A percentile compares a stretch with the other conserved stretches of the same genome.
Evolutionary conservation across 1,139 yeast species (phyloP).

Genomic region (Cylindricascospora bacillispora): DNA sequence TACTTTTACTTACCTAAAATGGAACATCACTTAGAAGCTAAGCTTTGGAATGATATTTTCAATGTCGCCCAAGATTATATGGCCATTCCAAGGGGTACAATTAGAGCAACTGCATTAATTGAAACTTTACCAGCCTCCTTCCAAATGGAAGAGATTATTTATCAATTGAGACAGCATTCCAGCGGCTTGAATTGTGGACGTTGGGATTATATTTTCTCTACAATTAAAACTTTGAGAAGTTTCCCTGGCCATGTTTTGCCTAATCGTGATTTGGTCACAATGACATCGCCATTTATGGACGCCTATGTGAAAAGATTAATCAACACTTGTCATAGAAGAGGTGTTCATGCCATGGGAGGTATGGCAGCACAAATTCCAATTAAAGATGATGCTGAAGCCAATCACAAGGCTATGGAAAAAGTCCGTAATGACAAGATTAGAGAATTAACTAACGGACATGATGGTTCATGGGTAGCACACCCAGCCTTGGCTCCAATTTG

Average conservation of each 20-base stretch:
- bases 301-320: slow-evolving; percentile 53
- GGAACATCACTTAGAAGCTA: slow-evolving; percentile 65
- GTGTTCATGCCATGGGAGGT: slow-evolving; percentile 68
- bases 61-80: slow-evolving; percentile 53
- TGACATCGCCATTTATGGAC: slow-evolving; percentile 62
- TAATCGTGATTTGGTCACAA: slow-evolving; percentile 55
- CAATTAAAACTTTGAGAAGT: slow-evolving; percentile 48
- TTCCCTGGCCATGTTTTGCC: slow-evolving; percentile 47
- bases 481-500: slow-evolving; percentile 67
- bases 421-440: slow-evolving; percentile 56
- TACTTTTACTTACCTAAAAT: slow-evolving; percentile 63
- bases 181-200: slow-evolving; percentile 61
- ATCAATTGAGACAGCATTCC: slow-evolving; percentile 49
- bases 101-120: slow-evolving; percentile 55
- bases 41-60: slow-evolving; percentile 60
- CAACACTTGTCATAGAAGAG: slow-evolving; percentile 52
- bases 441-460: slow-evolving; percentile 63
- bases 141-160: slow-evolving; percentile 58
- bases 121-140: slow-evolving; percentile 59
- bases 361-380: slow-evolving; percentile 72
- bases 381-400: slow-evolving; percentile 47
- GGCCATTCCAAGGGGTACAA: slow-evolving; percentile 50
- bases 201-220: slow-evolving; percentile 60
- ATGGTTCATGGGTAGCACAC: slow-evolving; percentile 77
- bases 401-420: slow-evolving; percentile 46